Evolutionary conservation across 2,329 filamentous ascomycete genomes (phyloP).

Genomic region (Samsoniella hepiali): DNA sequence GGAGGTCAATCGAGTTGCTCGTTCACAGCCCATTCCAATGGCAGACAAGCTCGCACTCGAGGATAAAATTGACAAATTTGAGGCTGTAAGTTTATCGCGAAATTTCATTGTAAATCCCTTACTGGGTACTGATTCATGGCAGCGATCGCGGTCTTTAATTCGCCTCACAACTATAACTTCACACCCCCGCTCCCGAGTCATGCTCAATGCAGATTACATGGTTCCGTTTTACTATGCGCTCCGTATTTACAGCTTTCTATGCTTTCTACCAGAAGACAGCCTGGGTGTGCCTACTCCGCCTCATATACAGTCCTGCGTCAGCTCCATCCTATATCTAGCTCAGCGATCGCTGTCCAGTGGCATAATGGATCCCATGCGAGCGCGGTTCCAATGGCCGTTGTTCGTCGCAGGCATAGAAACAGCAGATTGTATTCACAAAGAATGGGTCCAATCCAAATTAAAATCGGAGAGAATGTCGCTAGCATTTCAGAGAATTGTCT

Average conservation of each 20-base stretch:
- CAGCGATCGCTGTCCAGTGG: slow-evolving; percentile 9
- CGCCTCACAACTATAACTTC: slow-evolving; percentile 8
- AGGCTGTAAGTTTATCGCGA: neutral
- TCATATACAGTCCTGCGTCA: neutral
- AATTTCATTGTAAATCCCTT: neutral
- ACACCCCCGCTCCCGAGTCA: slow-evolving; percentile 6
- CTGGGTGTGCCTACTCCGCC: neutral
- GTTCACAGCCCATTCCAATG: neutral
- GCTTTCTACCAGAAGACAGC: neutral
- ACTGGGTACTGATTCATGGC: neutral
- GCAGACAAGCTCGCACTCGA: neutral
- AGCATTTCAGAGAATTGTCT: neutral
- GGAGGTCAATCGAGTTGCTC: neutral
- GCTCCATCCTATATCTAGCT: slow-evolving; percentile 3
- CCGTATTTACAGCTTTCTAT: slow-evolving; percentile 9
- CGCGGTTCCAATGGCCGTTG: slow-evolving; percentile 8
- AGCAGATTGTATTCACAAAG: slow-evolving; percentile 10
- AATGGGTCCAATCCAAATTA: slow-evolving; percentile 10
- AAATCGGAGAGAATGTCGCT: neutral
- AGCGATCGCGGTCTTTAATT: slow-evolving; percentile 11
- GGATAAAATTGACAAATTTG: neutral
- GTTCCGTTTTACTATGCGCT: slow-evolving; percentile 14
- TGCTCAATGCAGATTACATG: slow-evolving; percentile 16
- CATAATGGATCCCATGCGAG: neutral
- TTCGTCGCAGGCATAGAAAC: slow-evolving; percentile 16